Base-by-base conservation (phyloP, 768 basidiomycete genomes). In the Zangia roseola region DNA sequence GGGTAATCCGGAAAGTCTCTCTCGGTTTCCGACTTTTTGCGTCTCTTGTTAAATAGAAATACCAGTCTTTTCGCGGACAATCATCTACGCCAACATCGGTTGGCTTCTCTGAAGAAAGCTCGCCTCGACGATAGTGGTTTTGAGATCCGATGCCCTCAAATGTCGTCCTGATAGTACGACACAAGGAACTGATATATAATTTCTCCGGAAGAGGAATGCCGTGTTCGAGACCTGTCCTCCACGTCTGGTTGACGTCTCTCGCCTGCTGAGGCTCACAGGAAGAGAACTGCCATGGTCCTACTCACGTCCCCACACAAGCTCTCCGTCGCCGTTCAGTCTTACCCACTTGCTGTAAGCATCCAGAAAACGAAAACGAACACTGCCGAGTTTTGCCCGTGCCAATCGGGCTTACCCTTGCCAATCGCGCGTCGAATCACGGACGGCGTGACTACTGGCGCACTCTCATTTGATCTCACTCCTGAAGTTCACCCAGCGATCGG, bases 241-340 rank as follows among this genome's bases (percentile, higher is more conserved):
- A 88, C 7, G 67, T 70, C 0, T 53, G 44, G 21, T 72, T 70
- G 4, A 73, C 79, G 10, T 53, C 62, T 23, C 58, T 50, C 0
- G 86, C 88, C 64, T 90, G 86, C 2, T 64, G 16, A 28, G 33
- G 34, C 8, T 43, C 19, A 16, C 28, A 53, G n/a, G n/a, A 47
- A 19, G 17, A 52, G 25, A 31, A 3, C 16, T 31, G 12, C 8
- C 6, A 35, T 4, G 14, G 38, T 17, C 34, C 10, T 17, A 77
- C 85, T 63, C 56, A 86, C 85, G 88, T 14, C 88, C 88, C 89
- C 89, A 91, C 10, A 69, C 69, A 8, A 88, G 63, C 40, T 83
- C 78, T 16, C 74, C 84, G 50, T 91, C 83, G 2, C 82, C 83
- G 31, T 83, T 68, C 1, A 80, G 63, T 59, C 73, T 82, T 0